phyloP scores from a whole-genome alignment of 148 eudicot genomes.

The Mesembryanthemum crystallinum region DNA sequence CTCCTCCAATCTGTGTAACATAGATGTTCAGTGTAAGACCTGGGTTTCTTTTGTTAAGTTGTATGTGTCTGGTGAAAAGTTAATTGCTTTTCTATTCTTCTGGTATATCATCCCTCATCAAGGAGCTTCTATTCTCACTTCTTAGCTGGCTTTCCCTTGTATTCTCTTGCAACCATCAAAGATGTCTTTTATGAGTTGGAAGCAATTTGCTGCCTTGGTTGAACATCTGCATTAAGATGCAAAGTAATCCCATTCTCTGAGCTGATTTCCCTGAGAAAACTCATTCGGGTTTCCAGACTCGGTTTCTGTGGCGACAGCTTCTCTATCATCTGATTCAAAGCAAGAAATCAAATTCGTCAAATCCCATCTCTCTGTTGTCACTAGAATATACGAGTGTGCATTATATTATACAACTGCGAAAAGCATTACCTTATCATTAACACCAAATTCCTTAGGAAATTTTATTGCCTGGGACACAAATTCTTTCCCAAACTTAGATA shows the following conservation, averaged over 20 bases:
- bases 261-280: slow-evolving; percentile 42
- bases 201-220: slow-evolving; percentile 9
- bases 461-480: slow-evolving; percentile 38
- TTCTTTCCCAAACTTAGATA: slow-evolving; percentile 46
- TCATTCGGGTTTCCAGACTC: slow-evolving; percentile 37
- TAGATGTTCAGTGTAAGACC: neutral
- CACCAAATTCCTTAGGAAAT: slow-evolving; percentile 37
- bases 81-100: neutral
- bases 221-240: slow-evolving; percentile 18
- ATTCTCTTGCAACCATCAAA: slow-evolving; percentile 6
- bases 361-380: neutral
- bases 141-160: slow-evolving; percentile 10
- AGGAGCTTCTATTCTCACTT: neutral
- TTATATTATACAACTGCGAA: neutral
- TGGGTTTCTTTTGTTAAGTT: neutral
- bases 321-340: slow-evolving; percentile 36
- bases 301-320: slow-evolving; percentile 39
- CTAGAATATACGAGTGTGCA: neutral
- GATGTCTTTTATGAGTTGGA: neutral
- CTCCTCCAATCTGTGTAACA: neutral
- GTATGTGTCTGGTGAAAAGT: neutral
- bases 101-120: neutral
- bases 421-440: slow-evolving; percentile 42
- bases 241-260: slow-evolving; percentile 36
- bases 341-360: slow-evolving; percentile 7